Percentiles rank a stretch among this genome's conserved stretches.
Evolutionary conservation across 78 protist species (phyloP).

Genomic region (Dictyostelium brefeldianum): DNA sequence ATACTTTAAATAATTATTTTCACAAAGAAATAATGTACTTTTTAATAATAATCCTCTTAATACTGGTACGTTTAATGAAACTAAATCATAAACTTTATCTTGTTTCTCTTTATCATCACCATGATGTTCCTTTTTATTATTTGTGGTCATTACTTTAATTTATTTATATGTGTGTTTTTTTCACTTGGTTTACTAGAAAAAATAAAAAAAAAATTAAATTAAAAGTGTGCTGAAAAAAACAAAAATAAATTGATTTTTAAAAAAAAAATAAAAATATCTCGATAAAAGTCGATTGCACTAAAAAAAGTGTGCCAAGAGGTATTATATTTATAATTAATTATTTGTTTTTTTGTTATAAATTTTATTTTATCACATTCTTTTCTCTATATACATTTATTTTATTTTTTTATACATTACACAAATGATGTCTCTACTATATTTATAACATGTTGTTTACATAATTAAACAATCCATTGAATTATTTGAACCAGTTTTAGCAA

Average conservation of each 20-base stretch:
- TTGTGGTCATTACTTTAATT: too few species aligned
- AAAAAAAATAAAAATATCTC: too few species aligned
- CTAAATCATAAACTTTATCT: constrained; percentile 36
- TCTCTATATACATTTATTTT: background rate
- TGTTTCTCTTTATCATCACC: background rate
- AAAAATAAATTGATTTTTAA: too few species aligned
- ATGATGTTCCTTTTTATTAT: too few species aligned
- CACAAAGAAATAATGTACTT: constrained; percentile 21
- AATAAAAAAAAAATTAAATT: too few species aligned
- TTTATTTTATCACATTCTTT: background rate
- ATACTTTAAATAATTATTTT: constrained; percentile 34
- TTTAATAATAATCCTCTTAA: constrained; percentile 17
- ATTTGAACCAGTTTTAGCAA: background rate
- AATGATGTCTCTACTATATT: too few species aligned
- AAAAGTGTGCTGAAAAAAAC: too few species aligned
- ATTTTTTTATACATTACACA: background rate
- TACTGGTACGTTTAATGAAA: constrained; percentile 19
- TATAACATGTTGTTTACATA: constrained; percentile 26
- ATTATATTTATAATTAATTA: background rate
- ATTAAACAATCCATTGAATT: constrained; percentile 14
- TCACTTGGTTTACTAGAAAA: too few species aligned
- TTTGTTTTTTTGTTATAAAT: background rate
- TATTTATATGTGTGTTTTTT: background rate
- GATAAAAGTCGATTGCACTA: too few species aligned
- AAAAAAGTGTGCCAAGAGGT: too few species aligned